These are phyloP conservation scores for Bipolaris sorokiniana DNA, from an alignment of 2,329 filamentous ascomycete species.

Conservation along the genomic window DNA sequence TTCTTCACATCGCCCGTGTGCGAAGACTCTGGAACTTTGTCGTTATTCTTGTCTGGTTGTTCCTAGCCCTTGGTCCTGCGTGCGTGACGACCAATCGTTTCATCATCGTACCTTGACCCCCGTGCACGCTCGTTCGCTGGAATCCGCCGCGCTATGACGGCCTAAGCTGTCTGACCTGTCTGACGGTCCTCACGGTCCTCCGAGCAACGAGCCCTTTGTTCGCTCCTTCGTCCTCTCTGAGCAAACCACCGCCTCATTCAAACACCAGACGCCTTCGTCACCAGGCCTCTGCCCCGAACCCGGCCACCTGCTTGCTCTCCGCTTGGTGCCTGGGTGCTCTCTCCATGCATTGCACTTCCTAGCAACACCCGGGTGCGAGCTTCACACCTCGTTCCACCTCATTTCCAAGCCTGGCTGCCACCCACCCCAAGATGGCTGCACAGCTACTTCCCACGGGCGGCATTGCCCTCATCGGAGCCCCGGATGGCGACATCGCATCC, in stretches of 20 bases:
- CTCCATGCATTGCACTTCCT: slow-evolving; percentile 49
- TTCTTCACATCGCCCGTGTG: slow-evolving; percentile 7
- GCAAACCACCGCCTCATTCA: slow-evolving; percentile 32
- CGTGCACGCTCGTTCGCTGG: slow-evolving; percentile 47
- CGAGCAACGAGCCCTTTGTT: slow-evolving; percentile 44
- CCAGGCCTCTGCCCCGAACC: slow-evolving; percentile 30
- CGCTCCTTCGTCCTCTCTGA: slow-evolving; percentile 39
- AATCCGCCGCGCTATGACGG: slow-evolving; percentile 50
- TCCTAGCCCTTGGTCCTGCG: slow-evolving; percentile 37
- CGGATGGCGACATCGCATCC: slow-evolving; percentile 45
- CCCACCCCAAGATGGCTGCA: slow-evolving; percentile 38
- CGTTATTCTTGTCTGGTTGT: slow-evolving; percentile 20
- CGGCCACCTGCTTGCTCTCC: slow-evolving; percentile 36
- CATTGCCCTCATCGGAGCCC: slow-evolving; percentile 50
- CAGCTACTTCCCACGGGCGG: slow-evolving; percentile 32
- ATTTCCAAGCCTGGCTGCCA: slow-evolving; percentile 16
- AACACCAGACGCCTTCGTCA: slow-evolving; percentile 35
- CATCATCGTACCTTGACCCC: slow-evolving; percentile 46
- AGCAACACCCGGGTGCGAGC: slow-evolving; percentile 45
- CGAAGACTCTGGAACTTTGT: slow-evolving; percentile 12
- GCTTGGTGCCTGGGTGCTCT: slow-evolving; percentile 47
- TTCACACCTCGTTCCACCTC: slow-evolving; percentile 38
- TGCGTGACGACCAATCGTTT: slow-evolving; percentile 50
- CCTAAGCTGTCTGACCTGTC: slow-evolving; percentile 45
- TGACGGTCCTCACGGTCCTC: slow-evolving; percentile 32